phyloP scores from a whole-genome alignment of 1,139 yeast genomes.

The Hyphopichia burtonii region DNA sequence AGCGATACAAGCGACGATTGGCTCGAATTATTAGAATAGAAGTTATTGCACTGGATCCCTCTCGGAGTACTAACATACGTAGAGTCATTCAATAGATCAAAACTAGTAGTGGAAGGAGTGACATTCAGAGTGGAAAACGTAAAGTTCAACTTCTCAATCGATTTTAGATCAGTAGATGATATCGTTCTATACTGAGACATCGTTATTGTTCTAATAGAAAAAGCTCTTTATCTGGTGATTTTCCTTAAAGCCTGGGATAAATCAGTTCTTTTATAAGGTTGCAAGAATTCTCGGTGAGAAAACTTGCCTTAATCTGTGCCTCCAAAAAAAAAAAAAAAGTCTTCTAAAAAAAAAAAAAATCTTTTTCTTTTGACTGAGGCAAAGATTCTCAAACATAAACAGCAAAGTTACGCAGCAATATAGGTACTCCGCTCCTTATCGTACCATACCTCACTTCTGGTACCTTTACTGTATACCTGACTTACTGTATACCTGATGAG shows the following conservation, averaged over 20 bases:
- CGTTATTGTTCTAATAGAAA: no score
- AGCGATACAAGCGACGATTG: neutral
- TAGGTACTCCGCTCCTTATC: no score
- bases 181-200: neutral
- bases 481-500: no score
- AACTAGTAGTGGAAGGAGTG: neutral
- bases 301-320: neutral
- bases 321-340: neutral
- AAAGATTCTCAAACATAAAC: no score
- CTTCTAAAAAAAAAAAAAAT: neutral
- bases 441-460: no score
- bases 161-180: conserved; percentile 2
- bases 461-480: no score
- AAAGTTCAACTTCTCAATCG: conserved; percentile 2
- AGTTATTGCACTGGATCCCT: neutral
- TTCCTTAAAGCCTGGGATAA: no score
- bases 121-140: neutral
- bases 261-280: neutral
- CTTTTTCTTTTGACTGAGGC: no score
- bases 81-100: neutral
- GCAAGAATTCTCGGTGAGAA: conserved; percentile 1
- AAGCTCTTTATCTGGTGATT: no score
- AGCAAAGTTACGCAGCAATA: no score
- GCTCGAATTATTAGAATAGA: neutral
- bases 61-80: neutral